These are phyloP conservation scores for Isatis lusitanica DNA, from an alignment of 441 rosid species.

Conservation along the genomic window DNA sequence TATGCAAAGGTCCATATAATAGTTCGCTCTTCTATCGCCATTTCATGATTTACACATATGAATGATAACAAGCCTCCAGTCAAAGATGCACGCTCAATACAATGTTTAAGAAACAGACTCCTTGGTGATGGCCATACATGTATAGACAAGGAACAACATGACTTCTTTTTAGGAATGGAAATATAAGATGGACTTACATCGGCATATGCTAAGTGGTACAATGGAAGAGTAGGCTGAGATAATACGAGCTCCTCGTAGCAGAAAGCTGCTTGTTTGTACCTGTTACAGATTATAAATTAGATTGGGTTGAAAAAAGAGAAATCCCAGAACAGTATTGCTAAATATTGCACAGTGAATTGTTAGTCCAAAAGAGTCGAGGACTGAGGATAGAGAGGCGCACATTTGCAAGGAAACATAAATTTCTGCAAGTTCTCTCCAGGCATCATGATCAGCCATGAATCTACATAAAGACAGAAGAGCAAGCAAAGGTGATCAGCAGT, in stretches of 20 bases:
- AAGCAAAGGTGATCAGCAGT: slow-evolving; percentile 8
- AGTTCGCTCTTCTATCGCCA: neutral
- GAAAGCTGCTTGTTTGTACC: slow-evolving; percentile 99
- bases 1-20: neutral
- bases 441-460: slow-evolving; percentile 99
- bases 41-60: slow-evolving; percentile 9
- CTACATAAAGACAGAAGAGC: slow-evolving; percentile 38
- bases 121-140: slow-evolving; percentile 9
- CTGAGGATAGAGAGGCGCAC: slow-evolving; percentile 48
- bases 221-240: slow-evolving; percentile 76
- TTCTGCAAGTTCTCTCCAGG: slow-evolving; percentile 99
- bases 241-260: slow-evolving; percentile 95
- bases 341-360: neutral
- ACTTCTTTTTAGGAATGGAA: neutral
- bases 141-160: neutral
- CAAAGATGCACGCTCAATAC: neutral
- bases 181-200: slow-evolving; percentile 57
- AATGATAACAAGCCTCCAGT: neutral
- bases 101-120: neutral
- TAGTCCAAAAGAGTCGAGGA: neutral
- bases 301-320: slow-evolving; percentile 3
- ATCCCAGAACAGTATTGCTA: neutral
- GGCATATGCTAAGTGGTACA: slow-evolving; percentile 86
- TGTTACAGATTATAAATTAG: slow-evolving; percentile 26
- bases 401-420: slow-evolving; percentile 88